Conservation (phyloP, 495 filamentous ascomycete genomes). For the Platismatia glauca region DNA sequence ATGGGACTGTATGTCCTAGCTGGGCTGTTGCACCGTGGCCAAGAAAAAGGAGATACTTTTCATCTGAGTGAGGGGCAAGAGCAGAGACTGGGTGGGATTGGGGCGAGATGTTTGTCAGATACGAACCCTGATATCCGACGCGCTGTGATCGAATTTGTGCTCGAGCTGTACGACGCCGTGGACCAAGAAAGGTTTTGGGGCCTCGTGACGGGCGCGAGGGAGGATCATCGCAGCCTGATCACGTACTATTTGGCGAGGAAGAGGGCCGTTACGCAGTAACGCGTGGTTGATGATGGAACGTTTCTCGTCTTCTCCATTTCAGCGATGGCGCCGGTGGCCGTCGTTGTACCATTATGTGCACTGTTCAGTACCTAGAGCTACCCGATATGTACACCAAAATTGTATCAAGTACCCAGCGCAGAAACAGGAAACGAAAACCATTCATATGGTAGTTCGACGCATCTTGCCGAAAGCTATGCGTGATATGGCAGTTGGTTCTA, state of each 20-base stretch:
- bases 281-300: not conserved
- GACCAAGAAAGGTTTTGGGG: conserved; percentile 58
- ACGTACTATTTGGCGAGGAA: conserved; percentile 73
- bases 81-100: conserved; percentile 43
- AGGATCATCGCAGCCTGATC: conserved; percentile 64
- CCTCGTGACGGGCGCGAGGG: conserved; percentile 50
- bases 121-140: conserved; percentile 69
- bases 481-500: not conserved
- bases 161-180: conserved; percentile 61
- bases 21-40: conserved; percentile 33
- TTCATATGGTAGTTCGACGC: not conserved
- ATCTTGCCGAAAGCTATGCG: not conserved
- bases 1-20: conserved; percentile 56
- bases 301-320: not conserved
- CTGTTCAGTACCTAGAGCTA: not conserved
- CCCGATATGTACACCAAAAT: not conserved
- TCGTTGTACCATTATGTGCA: not conserved
- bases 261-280: conserved; percentile 15
- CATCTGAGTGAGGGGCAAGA: conserved; percentile 9
- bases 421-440: not conserved
- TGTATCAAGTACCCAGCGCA: not conserved
- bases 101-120: conserved; percentile 55
- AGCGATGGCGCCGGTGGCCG: conserved; percentile 3
- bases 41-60: conserved; percentile 24
- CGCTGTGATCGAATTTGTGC: conserved; percentile 67